Evolutionary conservation across 495 filamentous ascomycete species (phyloP), one percentile per base, ranked within the genome.

Genomic region (Paragyromitra xinjiangensis): DNA sequence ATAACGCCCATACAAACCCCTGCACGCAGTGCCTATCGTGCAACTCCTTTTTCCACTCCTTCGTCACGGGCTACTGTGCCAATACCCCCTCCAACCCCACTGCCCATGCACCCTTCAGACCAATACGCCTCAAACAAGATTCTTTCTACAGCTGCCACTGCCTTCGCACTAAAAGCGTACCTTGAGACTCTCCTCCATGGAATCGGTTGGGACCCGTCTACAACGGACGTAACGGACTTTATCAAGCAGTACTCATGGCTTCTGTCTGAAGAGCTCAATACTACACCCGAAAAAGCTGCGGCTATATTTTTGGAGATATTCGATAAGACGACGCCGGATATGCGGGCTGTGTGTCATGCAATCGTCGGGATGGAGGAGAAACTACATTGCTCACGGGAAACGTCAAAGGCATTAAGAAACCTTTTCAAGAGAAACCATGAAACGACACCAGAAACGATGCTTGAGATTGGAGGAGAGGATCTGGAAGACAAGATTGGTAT

Each of bases 281-380:
- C 74, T 16, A 77, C 77, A 6, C 77, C 77, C 14, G 77, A 79
- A 3, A 59, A 68, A 4, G 77, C 77, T 40, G 73, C 73, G 1
- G 66, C 67, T 8, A 71, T 79, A 65, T 79, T 78, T 19, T 37
- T 78, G 34, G 77, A 79, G 34, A 79, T 79, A 26, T 79, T 77
- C 16, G 77, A 79, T 37, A 77, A 64, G 44, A 79, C 77, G 4
- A 79, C 77, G 3, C 77, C 77, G 2, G 73, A 71, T 44, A 39
- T 79, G 51, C 64, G 74, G 40, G 74, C 73, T 0, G 77, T 79
- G 53, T 79, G 77, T 50, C 77, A 78, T 71, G 77, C 73, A 7
- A 69, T 79, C n/a, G 71, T 79, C 6, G 77, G 77, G 6, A 77
- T 79, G 39, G 77, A 79, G 9, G 77, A 79, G 26, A 79, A 79